Base-by-base conservation (phyloP, 768 basidiomycete genomes). In the Russula ochroleuca region DNA sequence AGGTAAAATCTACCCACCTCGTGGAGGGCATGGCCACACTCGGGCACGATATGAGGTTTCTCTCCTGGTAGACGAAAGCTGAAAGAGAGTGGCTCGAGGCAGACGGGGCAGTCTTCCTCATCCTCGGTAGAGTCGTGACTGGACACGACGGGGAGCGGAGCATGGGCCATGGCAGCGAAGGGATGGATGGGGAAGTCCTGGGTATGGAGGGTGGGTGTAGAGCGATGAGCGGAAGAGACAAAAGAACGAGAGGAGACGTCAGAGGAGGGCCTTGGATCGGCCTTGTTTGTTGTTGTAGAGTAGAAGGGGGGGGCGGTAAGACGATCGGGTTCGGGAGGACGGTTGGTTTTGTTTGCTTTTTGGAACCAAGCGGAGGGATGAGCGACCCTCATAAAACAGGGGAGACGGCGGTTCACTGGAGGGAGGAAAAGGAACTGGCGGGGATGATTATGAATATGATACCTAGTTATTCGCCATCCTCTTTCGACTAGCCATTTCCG, bases 11-110 rank as follows among this genome's bases (percentile, higher is more conserved):
- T 19, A 72, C 78, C 67, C 61, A 88, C 93, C 80, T 94, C 88
- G 77, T 98, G 97, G n/a, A 99, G 84, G 40, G 93, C 89, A 78
- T 99, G 97, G 41, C 97, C 95, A 69, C 97, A 99, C 73, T 95
- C 92, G 35, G 97, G 96, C 51, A 97, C 90, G 66, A 99, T 89
- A 73, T 98, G 95, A 9, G 96, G 93, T 73, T 95, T 98, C 79
- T 99, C 97, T 10, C 97, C 97, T 0, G 92, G 90, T 15, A 99
- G 77, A 65, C 94, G 83, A 76, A 94, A 97, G 75, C 87, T 89
- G 75, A 94, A 94, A 72, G 88, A 89, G 72, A 99, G 84, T 1
- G 92, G 90, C 71, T 98, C 96, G 69, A 97, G 87, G 75, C 96
- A 99, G 69, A 99, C 93, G 14, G 96, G 96, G 70, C 97, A 99